Conservation (phyloP, 257 asterid species). For the Solanum appendiculatum region DNA sequence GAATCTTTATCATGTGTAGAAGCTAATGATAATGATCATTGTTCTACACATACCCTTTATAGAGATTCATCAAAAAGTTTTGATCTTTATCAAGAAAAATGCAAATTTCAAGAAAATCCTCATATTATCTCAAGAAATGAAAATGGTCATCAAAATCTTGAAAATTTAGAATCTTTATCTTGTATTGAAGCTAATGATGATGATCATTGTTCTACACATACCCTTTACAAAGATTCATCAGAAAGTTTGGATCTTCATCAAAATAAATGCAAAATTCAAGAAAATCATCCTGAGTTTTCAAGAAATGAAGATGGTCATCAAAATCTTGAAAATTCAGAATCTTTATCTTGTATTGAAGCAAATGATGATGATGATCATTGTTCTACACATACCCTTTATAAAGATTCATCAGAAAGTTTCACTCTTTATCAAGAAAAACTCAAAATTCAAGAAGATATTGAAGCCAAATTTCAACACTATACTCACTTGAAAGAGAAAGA, state of each 20-base stretch:
- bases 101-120: background rate
- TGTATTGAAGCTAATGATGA: background rate
- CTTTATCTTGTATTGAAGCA: background rate
- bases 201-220: background rate
- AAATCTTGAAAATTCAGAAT: constrained; percentile 12
- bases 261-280: background rate
- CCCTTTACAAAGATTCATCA: background rate
- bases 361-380: background rate
- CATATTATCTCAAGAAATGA: background rate
- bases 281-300: background rate
- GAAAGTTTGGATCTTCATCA: background rate
- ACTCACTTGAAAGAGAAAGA: constrained; percentile 36
- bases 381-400: background rate
- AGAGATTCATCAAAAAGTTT: background rate
- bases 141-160: constrained; percentile 9
- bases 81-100: background rate
- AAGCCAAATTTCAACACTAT: constrained; percentile 23
- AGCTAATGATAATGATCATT: background rate
- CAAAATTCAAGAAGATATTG: constrained; percentile 15
- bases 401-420: background rate
- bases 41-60: background rate
- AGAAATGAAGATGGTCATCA: constrained; percentile 7
- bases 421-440: background rate
- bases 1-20: constrained; percentile 2
- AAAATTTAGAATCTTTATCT: constrained; percentile 6